Base-by-base conservation (phyloP, 1,139 yeast species). In the Candida sp. region DNA sequence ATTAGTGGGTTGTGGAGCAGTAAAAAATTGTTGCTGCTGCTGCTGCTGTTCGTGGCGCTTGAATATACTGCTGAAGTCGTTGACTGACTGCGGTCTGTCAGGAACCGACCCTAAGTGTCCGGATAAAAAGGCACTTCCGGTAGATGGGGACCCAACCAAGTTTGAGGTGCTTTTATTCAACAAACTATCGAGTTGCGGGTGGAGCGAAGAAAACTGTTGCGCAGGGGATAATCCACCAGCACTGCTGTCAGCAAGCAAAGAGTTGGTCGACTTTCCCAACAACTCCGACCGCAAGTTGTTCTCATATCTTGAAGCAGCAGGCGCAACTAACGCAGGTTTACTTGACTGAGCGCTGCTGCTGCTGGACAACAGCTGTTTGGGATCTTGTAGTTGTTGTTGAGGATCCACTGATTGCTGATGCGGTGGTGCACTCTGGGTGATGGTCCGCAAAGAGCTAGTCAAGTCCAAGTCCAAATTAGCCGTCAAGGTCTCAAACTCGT, bases 391-490 rank as follows among this genome's bases (percentile, higher is more conserved):
- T 32, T 40, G 44, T 37, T 35, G 42, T 42, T 42, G 46, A 9
- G 30, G 33, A n/a, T 37, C 38, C 3, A 22, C 30, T 3, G 23
- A 17, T 12, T 46, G 48, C 23, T 38, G 35, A 9, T 34, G 52
- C 17, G 49, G 47, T 7, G 43, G 46, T 22, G 51, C 45, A 23
- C 42, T 46, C 9, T 49, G 46, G 27, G 46, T 43, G 9, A 27
- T 38, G 9, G 12, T 31, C 47, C 50, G 45, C 11, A 40, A 39
- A 33, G 54, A 47, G 37, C 52, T 50, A 12, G 65, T 67, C 50
- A 77, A 70, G 60, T 77, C 82, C 61, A 77, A 68, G 57, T 77
- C 81, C 64, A 77, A 73, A 56, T 77, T 81, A 27, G 76, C 78
- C 45, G 76, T 76, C 54, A 77, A 67, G 12, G 81, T 75, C 57